Evolutionary conservation across 192 early-diverging fungal genomes (phyloP), one percentile per base, ranked within the genome.

Genomic region (Piromyces finnis): DNA sequence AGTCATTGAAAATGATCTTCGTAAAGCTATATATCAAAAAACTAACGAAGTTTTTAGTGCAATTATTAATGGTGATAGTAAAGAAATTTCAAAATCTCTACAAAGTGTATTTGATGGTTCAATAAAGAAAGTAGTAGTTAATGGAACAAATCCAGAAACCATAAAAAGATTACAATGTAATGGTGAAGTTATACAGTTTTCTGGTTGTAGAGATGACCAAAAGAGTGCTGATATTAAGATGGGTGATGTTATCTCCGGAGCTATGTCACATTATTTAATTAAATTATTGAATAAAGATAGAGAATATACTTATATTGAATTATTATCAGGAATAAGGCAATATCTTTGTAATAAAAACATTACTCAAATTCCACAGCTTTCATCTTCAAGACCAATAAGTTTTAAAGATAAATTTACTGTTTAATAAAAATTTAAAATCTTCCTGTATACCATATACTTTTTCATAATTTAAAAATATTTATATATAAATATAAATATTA

Each of bases 181-280:
- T 22, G 93, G 91, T 35, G 91, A 93, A 82, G 90, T 93, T 29
- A 86, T 92, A 78, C 88, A 88, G 86, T 88, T 94, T 81, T 90
- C 88, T 37, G 86, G 90, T 13, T 92, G 91, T 82, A 91, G 91
- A 12, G 91, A 92, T 79, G 86, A 88, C 82, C 91, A 92, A 83
- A 92, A 88, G 30, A 88, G 86, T 7, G 88, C 92, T 29, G 88
- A 93, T 82, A 92, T 92, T 28, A 85, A 88, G 30, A 91, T 92
- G 59, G 86, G 86, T 82, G 87, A 86, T 82, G 84, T 87, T 83
- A 87, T 88, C 32, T 88, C 90, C 59, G 90, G 88, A n/a, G 92
- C 91, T 82, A 91, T 94, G 87, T 86, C 87, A 0, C 86, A 91
- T 77, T 91, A 91, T 28, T 85, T 93, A 79, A 84, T 92, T 29